Percentiles rank a stretch among this genome's conserved stretches.
phyloP scores from a whole-genome alignment of 192 early-diverging fungal genomes.

The Podila clonocystis region DNA sequence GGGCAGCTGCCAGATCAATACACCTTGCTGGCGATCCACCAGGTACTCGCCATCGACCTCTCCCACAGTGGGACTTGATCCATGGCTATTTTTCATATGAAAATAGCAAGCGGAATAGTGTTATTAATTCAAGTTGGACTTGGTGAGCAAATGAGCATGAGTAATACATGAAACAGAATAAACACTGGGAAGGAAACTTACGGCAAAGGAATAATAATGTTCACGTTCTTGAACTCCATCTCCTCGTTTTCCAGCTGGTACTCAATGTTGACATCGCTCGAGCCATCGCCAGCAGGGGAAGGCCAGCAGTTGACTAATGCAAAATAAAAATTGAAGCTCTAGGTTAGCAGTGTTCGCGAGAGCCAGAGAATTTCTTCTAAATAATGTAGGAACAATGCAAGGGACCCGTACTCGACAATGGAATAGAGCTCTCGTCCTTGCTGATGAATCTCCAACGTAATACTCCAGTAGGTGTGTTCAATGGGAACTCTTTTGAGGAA shows the following conservation, averaged over 20 bases:
- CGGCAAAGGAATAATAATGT: constrained; percentile 91
- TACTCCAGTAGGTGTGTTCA: constrained; percentile 84
- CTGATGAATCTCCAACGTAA: constrained; percentile 91
- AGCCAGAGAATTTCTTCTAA: neutral
- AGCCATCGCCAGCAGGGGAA: constrained; percentile 85
- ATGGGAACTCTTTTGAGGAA: constrained; percentile 83
- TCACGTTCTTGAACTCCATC: constrained; percentile 87
- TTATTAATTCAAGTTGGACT: constrained; percentile 2
- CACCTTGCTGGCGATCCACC: constrained; percentile 74
- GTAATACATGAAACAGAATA: no score
- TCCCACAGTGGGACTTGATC: constrained; percentile 75
- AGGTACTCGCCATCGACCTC: constrained; percentile 86
- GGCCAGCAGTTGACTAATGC: constrained; percentile 96
- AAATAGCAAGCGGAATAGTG: neutral
- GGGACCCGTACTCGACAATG: constrained; percentile 72
- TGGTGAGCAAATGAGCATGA: no score
- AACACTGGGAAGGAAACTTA: constrained; percentile 51
- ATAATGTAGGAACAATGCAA: no score
- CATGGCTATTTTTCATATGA: constrained; percentile 54
- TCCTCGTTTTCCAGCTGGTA: constrained; percentile 86
- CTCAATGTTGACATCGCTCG: constrained; percentile 96
- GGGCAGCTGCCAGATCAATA: constrained; percentile 88
- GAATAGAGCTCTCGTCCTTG: constrained; percentile 84
- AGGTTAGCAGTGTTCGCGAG: neutral
- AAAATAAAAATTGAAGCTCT: neutral